A percentile compares a stretch with the other conserved stretches of the same genome.
Evolutionary conservation across 495 filamentous ascomycete genomes (phyloP).

Genomic region (Tuber microsphaerosporum): DNA sequence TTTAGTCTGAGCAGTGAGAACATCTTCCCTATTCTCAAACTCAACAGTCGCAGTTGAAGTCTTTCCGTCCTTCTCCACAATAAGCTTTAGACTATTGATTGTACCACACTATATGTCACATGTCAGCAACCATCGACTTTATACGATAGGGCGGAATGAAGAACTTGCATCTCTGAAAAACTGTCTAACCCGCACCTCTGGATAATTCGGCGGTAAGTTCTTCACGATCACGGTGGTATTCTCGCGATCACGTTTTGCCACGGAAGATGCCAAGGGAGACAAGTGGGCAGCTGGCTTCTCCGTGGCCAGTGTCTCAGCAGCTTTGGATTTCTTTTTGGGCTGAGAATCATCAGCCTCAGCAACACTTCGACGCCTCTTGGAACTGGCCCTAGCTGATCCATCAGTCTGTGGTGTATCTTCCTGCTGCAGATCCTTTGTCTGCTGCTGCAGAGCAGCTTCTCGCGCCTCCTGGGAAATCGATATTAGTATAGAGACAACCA

Average conservation of each 20-base stretch:
- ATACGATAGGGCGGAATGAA: background rate
- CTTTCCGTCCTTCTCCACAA: slow-evolving; percentile 51
- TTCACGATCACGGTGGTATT: slow-evolving; percentile 75
- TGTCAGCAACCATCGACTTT: slow-evolving; percentile 24
- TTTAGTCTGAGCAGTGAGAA: slow-evolving; percentile 67
- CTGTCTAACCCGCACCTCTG: slow-evolving; percentile 65
- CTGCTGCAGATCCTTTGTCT: slow-evolving; percentile 15
- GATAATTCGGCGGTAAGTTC: slow-evolving; percentile 62
- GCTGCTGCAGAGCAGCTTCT: slow-evolving; percentile 11
- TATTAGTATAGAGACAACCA: background rate
- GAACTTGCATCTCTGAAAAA: slow-evolving; percentile 73
- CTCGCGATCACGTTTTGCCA: slow-evolving; percentile 73
- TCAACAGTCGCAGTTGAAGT: slow-evolving; percentile 73
- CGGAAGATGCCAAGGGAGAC: slow-evolving; percentile 43
- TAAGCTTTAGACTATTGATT: slow-evolving; percentile 65
- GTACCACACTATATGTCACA: slow-evolving; percentile 56
- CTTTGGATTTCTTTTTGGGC: slow-evolving; percentile 34
- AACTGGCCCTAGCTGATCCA: slow-evolving; percentile 17
- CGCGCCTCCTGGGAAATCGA: slow-evolving; percentile 9
- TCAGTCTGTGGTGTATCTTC: slow-evolving; percentile 17
- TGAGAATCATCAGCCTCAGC: slow-evolving; percentile 33
- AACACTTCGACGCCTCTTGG: slow-evolving; percentile 31
- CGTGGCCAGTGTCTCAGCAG: slow-evolving; percentile 36
- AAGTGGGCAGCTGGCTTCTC: slow-evolving; percentile 35
- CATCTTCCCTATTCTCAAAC: slow-evolving; percentile 72